A percentile compares a stretch with the other conserved stretches of the same genome.
Conservation (phyloP, 2,329 filamentous ascomycete species). For the Fusarium kyushuense region DNA sequence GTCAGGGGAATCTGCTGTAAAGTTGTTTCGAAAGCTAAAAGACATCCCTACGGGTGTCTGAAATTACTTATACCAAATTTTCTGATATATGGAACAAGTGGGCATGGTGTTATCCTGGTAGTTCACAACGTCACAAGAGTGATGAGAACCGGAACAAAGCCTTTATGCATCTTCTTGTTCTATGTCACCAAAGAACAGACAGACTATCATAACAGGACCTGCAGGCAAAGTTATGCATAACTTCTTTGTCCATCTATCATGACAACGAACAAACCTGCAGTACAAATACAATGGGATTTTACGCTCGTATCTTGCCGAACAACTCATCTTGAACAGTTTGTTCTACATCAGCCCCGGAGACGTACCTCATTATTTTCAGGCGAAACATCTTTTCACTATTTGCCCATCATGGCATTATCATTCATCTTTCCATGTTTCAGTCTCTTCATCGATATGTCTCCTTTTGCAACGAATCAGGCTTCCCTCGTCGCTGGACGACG, state of each 20-base stretch:
- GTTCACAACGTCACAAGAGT: not conserved
- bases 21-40: not conserved
- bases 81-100: not conserved
- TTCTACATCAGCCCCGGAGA: not conserved
- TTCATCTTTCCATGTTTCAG: not conserved
- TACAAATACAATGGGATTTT: not conserved
- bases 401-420: not conserved
- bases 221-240: not conserved
- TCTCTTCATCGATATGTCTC: not conserved
- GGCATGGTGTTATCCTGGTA: not conserved
- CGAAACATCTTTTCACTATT: not conserved
- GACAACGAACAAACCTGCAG: not conserved
- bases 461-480: not conserved
- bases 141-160: slow-evolving; percentile 20
- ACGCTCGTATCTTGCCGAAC: not conserved
- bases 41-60: not conserved
- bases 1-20: not conserved
- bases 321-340: not conserved
- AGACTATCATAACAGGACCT: not conserved
- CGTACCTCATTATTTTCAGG: not conserved
- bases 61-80: slow-evolving; percentile 6
- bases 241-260: slow-evolving; percentile 7
- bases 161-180: slow-evolving; percentile 16
- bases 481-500: not conserved
- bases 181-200: slow-evolving; percentile 1